Evolutionary conservation across 768 basidiomycete genomes (phyloP), one percentile per base, ranked within the genome.

Genomic region (Pleurotus tuber-regium): DNA sequence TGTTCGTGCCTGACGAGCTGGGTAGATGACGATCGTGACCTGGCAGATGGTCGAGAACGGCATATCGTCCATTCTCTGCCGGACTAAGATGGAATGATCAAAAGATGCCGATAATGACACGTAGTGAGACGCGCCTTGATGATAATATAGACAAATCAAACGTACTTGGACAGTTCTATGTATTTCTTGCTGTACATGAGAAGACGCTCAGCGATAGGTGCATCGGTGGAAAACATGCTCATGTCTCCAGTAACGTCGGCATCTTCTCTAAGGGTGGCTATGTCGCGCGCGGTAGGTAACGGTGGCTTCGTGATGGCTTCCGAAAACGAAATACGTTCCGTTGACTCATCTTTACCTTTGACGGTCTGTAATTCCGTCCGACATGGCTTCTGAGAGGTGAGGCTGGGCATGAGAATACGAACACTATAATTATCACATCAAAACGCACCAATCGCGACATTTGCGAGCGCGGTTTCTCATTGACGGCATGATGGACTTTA

Each of bases 171-270:
- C n/a, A n/a, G n/a, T n/a, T n/a, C n/a, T n/a, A 74, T 71, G 54
- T 78, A 51, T 50, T 69, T 70, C 63, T 80, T 70, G 51, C 76
- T 73, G 54, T 77, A 79, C 54, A 71, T 71, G 59, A 83, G 63
- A 56, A 83, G 70, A 58, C 73, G 69, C 54, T 68, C 72, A 50
- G 79, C 76, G 56, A 77, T 38, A 10, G 35, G 35, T 38, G 35
- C 35, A 19, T n/a, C 35, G n/a, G 21, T 19, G n/a, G 35, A 38
- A n/a, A 38, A 16, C n/a, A 19, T 16, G n/a, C 35, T 38, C n/a
- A 38, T 38, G 35, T 38, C 35, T n/a, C 6, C n/a, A 19, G n/a
- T 19, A 19, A n/a, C 35, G 35, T 5, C 21, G 35, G 35, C n/a
- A 4, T 6, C n/a, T 19, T 38, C 21, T n/a, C 21, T 19, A 19